phyloP scores from a whole-genome alignment of 1,284 basidiomycete genomes.

The Termitomyces sp. region DNA sequence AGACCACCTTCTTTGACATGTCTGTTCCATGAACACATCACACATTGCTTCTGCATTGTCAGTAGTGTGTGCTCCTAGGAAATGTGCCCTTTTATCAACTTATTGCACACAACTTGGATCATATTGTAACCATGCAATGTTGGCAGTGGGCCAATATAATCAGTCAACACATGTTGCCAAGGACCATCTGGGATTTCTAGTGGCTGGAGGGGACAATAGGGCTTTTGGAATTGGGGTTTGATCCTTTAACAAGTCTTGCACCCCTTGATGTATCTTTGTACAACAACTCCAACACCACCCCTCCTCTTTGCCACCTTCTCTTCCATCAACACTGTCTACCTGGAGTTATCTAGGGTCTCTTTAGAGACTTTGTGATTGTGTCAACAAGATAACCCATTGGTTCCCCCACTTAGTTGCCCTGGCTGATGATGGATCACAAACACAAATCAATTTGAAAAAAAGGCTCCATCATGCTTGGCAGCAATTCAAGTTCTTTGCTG shows the following conservation, averaged over 20 bases:
- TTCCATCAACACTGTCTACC: background rate
- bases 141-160: background rate
- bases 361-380: background rate
- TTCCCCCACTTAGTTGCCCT: background rate
- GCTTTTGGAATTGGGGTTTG: too few relatives aligned
- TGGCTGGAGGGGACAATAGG: background rate
- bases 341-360: background rate
- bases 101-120: background rate
- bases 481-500: background rate
- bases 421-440: background rate
- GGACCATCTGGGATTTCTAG: background rate
- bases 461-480: background rate
- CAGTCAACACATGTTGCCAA: background rate
- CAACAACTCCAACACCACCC: too few relatives aligned
- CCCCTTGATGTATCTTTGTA: background rate
- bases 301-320: background rate
- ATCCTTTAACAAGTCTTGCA: background rate
- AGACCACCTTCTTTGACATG: background rate
- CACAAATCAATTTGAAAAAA: background rate
- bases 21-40: background rate
- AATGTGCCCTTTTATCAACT: background rate
- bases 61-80: too few relatives aligned
- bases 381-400: background rate
- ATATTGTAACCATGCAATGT: background rate
- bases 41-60: too few relatives aligned